Base-by-base conservation (phyloP, 2,329 filamentous ascomycete species). In the Sphaerulina vaccinii region DNA sequence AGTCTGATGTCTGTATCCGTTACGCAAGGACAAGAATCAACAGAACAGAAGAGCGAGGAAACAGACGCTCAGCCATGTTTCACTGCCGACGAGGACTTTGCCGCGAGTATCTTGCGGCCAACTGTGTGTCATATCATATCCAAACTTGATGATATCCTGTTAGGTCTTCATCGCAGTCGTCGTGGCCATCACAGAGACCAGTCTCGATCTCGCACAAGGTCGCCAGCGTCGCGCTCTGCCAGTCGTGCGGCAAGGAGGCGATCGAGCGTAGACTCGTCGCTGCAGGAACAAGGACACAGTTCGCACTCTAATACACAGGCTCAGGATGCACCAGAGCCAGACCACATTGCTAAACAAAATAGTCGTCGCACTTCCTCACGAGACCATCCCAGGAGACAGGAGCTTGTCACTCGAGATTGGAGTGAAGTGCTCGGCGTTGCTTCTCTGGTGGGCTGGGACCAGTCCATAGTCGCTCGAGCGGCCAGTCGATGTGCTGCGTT, bases 371-470 rank as follows among this genome's bases (percentile, higher is more conserved):
- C 36, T 11, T 36, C 44, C 40, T 50, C 38, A 23, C 39, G 40
- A 37, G 15, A 21, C 18, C 29, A 33, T 13, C 35, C 21, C 8
- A 22, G 23, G 24, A 41, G 50, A 10, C 52, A 48, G 24, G 23
- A 23, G 40, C 45, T 76, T 66, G 75, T 69, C 11, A 72, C 83
- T 10, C 80, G 87, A 18, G 87, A 95, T 71, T 97, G 92, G 92
- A 87, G 84, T 59, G 88, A 95, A 59, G 80, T 96, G 1, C 72
- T 96, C 22, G 88, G 88, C 0, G 78, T 90, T 1, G 92, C 92
- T 2, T 80, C 88, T 0, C 72, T 95, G 43, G 81, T 81, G 1
- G 89, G 87, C 0, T 91, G 90, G 70, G 74, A 86, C 1, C 69
- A 76, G 0, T 69, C 73, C 1, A 86, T 84, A 1, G 71, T 96